Evolutionary conservation across 1,284 basidiomycete genomes (phyloP).

Genomic region (Puccinia triticina): DNA sequence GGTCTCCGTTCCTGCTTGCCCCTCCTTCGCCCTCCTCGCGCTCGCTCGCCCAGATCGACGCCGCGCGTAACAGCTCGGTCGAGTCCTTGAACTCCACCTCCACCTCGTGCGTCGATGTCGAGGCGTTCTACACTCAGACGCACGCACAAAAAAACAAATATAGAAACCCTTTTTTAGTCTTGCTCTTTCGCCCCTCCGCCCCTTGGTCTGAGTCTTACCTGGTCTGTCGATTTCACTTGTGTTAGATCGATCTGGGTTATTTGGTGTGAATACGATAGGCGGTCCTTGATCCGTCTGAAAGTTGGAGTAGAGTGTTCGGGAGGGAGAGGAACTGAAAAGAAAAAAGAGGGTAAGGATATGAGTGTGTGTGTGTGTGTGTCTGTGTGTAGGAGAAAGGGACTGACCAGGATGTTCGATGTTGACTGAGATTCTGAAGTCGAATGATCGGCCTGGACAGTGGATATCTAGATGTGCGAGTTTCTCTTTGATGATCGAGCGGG

Average conservation of each 20-base stretch:
- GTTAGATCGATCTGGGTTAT: slow-evolving; percentile 90
- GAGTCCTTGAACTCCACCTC: slow-evolving; percentile 66
- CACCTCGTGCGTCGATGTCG: slow-evolving; percentile 63
- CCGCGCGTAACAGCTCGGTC: slow-evolving; percentile 63
- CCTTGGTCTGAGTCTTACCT: no score
- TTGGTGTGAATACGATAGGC: slow-evolving; percentile 89
- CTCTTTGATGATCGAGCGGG: slow-evolving; percentile 70
- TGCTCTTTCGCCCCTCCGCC: no score
- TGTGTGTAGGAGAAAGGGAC: slow-evolving; percentile 54
- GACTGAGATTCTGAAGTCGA: slow-evolving; percentile 90
- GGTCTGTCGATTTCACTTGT: slow-evolving; percentile 69
- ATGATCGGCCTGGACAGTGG: slow-evolving; percentile 75
- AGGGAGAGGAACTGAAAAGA: slow-evolving; percentile 53
- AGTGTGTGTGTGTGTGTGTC: not conserved
- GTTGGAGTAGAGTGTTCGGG: slow-evolving; percentile 57
- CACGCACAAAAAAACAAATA: not conserved
- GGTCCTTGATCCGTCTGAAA: slow-evolving; percentile 74
- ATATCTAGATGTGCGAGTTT: slow-evolving; percentile 86
- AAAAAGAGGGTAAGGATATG: slow-evolving; percentile 14
- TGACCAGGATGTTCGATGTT: slow-evolving; percentile 71
- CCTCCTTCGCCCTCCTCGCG: slow-evolving; percentile 17
- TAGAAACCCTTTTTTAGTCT: no score
- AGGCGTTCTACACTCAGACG: slow-evolving; percentile 48
- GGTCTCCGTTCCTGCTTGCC: not conserved
- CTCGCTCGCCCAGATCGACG: slow-evolving; percentile 53